These are phyloP conservation scores for Lentinula lateritia DNA, from an alignment of 768 basidiomycete species.

Conservation along the genomic window DNA sequence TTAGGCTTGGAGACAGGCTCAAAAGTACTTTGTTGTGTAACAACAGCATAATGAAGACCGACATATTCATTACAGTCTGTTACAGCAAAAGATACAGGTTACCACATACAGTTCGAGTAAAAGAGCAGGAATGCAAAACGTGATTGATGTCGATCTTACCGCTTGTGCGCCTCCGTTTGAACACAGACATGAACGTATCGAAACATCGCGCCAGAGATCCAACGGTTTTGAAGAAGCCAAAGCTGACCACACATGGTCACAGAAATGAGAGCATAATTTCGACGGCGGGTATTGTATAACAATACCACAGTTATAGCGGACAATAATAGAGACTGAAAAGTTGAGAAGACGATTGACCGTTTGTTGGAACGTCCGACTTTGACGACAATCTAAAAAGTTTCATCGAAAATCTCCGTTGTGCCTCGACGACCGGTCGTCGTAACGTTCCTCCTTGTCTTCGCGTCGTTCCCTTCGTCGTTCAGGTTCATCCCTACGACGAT, in stretches of 20 bases:
- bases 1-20: slow-evolving; percentile 60
- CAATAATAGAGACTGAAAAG: slow-evolving; percentile 9
- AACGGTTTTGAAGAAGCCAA: not conserved
- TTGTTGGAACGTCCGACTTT: not conserved
- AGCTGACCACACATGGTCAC: not conserved
- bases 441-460: slow-evolving; percentile 80
- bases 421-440: slow-evolving; percentile 66
- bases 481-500: slow-evolving; percentile 77
- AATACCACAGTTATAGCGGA: slow-evolving; percentile 47
- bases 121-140: no score
- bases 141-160: not conserved
- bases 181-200: not conserved
- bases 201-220: not conserved
- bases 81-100: not conserved
- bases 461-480: slow-evolving; percentile 72
- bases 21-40: slow-evolving; percentile 21
- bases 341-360: not conserved
- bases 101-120: no score
- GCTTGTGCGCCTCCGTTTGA: not conserved
- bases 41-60: not conserved
- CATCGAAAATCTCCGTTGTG: slow-evolving; percentile 80
- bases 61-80: not conserved
- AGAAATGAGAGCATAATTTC: not conserved
- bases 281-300: not conserved
- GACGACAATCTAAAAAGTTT: slow-evolving; percentile 30